Percentiles rank a stretch among this genome's conserved stretches.
Conservation (phyloP, 2,329 filamentous ascomycete genomes). For the Scedosporium boydii region DNA sequence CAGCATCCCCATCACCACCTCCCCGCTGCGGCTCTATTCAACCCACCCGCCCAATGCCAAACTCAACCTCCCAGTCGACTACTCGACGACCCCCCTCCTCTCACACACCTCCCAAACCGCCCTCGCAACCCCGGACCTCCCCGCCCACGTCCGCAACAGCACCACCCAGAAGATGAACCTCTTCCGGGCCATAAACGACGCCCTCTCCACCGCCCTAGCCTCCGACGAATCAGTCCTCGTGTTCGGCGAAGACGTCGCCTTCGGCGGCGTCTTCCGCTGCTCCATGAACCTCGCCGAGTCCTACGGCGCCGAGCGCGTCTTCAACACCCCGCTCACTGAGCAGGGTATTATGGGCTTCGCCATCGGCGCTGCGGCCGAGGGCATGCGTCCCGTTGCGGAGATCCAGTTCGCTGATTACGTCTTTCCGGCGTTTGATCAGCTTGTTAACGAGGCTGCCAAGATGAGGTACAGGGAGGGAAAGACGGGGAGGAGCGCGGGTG, state of each 20-base stretch:
- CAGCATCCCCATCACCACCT: constrained; percentile 8
- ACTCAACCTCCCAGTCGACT: constrained; percentile 84
- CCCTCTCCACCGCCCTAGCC: constrained; percentile 70
- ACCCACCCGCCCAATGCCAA: constrained; percentile 49
- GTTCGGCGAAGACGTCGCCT: constrained; percentile 95
- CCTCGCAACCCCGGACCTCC: constrained; percentile 62
- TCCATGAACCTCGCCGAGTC: constrained; percentile 83
- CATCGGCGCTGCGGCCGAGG: constrained; percentile 80
- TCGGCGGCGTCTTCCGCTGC: constrained; percentile 92
- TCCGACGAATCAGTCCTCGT: constrained; percentile 79
- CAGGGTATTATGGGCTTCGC: constrained; percentile 93
- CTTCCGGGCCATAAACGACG: constrained; percentile 89
- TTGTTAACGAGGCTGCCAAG: constrained; percentile 90
- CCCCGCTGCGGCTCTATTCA: constrained; percentile 31
- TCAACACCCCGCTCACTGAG: constrained; percentile 91
- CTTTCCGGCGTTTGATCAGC: constrained; percentile 85
- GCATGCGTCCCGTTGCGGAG: constrained; percentile 87
- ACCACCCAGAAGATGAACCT: constrained; percentile 83
- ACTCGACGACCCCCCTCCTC: constrained; percentile 69
- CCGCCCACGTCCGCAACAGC: constrained; percentile 52
- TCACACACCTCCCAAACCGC: constrained; percentile 69
- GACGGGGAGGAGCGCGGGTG: constrained; percentile 55
- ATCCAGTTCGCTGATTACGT: constrained; percentile 96
- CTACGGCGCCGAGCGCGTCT: constrained; percentile 81
- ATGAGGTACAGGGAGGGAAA: constrained; percentile 65